Base-by-base conservation (phyloP, 345 rosid species). In the Melaleuca alternifolia region DNA sequence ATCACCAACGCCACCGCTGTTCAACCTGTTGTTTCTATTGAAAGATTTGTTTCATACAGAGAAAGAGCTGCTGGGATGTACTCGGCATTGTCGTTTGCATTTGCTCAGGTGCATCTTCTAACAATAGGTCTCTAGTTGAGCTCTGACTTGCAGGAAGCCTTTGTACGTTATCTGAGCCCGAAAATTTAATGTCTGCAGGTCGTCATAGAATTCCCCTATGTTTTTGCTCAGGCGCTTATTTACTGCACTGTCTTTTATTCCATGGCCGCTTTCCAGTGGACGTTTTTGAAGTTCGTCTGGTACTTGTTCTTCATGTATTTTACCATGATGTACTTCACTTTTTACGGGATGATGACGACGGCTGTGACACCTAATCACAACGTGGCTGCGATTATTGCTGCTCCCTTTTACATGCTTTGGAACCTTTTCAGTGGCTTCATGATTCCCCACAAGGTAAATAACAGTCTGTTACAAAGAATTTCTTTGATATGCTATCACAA, bases 351-450 rank as follows among this genome's bases (percentile, higher is more conserved):
- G 99, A 96, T 97, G 99, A 97, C 96, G 1, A 96, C 99, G 10
- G 98, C 99, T 5, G 84, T 97, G 90, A 97, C 99, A 13, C 99
- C 99, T 54, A 97, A 97, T 88, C 99, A 97, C 90, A 94, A 96
- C 12, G 98, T 97, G 65, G 99, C 98, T 54, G 86, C 99, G 18
- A 95, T 97, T 71, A 90, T 97, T 28, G 93, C 99, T 71, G 99
- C 98, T 2, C 99, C 99, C 2, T 95, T 93, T 89, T 96, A 97
- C 87, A 97, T 96, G 99, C 96, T 96, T n/a, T 97, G 99, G 99
- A 96, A 97, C 92, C 97, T 97, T 90, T 97, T 97, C 92, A 94
- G 99, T 5, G 98, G 99, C 89, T 97, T 96, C 86, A 95, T 95
- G 99, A 97, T 97, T 90, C 93, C 99, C 50, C 92, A 91, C 92